Evolutionary conservation across 768 basidiomycete genomes (phyloP), one percentile per base, ranked within the genome.

Genomic region (Macrolepiota dolichaula): DNA sequence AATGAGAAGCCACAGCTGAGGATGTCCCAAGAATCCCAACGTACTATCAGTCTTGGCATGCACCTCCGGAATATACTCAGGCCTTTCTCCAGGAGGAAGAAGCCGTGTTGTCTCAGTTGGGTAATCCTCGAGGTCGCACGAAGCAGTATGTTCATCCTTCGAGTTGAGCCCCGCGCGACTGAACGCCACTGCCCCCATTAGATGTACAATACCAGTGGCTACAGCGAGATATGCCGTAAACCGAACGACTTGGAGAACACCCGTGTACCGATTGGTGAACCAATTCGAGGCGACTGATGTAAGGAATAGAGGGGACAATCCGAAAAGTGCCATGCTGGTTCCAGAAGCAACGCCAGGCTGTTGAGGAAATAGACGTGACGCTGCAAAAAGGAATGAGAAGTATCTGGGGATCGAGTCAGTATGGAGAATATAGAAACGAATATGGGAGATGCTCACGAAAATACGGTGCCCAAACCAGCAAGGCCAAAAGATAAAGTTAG

Each of bases 291-390:
- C 90, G 38, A 92, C 62, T 24, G 81, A 61, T 22, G 91, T 87
- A 6, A 92, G 79, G 65, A 90, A 83, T 22, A 92, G 75, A 0
- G 92, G 92, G 0, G 92, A 94, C 36, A 92, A 79, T n/a, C 92
- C 90, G 67, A 92, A 92, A 24, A 92, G 73, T 2, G 89, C 84
- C 79, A 86, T 85, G 68, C 81, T 87, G 10, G 77, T 73, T 3
- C 89, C 92, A 0, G 88, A 80, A 11, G 89, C 84, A 25, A 86
- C 71, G 19, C 89, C 89, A 49, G 83, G 81, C 64, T 87, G 82
- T 4, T 75, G 68, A 6, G 89, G 86, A 63, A 92, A 92, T 46
- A 76, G 78, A 72, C 84, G 86, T 2, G 89, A 87, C 0, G 91
- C 90, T 10, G 89, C 80, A 70, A 94, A 92, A 13, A 93, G 71